Evolutionary conservation across 2,329 filamentous ascomycete genomes (phyloP).

Genomic region (Neopestalotiopsis clavispora): DNA sequence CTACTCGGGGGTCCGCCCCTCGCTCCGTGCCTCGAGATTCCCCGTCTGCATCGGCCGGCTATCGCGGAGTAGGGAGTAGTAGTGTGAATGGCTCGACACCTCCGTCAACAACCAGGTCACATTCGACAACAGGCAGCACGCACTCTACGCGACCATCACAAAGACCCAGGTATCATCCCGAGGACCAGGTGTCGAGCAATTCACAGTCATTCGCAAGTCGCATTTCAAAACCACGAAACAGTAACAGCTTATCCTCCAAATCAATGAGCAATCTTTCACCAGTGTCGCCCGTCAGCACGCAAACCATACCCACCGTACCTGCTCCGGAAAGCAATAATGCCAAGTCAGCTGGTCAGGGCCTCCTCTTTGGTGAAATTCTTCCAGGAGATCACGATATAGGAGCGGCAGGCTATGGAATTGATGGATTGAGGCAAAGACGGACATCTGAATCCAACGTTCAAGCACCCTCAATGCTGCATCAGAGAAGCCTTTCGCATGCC

Average conservation of each 20-base stretch:
- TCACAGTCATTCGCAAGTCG: constrained; percentile 65
- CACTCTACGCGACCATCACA: constrained; percentile 42
- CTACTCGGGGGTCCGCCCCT: constrained; percentile 39
- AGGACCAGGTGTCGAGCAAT: constrained; percentile 58
- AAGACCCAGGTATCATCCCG: constrained; percentile 51
- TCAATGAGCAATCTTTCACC: constrained; percentile 49
- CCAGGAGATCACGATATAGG: constrained; percentile 60
- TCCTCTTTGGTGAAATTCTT: constrained; percentile 78
- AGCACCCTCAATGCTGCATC: constrained; percentile 51
- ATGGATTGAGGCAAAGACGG: constrained; percentile 57
- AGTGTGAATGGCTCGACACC: constrained; percentile 41
- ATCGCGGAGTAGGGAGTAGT: constrained; percentile 29
- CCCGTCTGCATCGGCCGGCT: constrained; percentile 40
- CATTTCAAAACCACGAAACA: constrained; percentile 55
- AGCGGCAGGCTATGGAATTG: constrained; percentile 66
- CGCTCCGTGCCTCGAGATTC: constrained; percentile 41
- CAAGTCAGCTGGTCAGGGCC: constrained; percentile 43
- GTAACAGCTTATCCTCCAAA: constrained; percentile 44
- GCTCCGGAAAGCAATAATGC: constrained; percentile 35
- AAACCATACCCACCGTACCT: constrained; percentile 32
- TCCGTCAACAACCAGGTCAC: constrained; percentile 41
- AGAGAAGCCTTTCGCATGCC: constrained; percentile 60
- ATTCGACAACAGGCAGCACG: constrained; percentile 30
- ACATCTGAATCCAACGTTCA: constrained; percentile 75
- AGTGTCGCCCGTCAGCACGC: constrained; percentile 23